Percentiles rank a stretch among this genome's conserved stretches.
Conservation (phyloP, 768 basidiomycete genomes). For the Asterophora lycoperdoides region DNA sequence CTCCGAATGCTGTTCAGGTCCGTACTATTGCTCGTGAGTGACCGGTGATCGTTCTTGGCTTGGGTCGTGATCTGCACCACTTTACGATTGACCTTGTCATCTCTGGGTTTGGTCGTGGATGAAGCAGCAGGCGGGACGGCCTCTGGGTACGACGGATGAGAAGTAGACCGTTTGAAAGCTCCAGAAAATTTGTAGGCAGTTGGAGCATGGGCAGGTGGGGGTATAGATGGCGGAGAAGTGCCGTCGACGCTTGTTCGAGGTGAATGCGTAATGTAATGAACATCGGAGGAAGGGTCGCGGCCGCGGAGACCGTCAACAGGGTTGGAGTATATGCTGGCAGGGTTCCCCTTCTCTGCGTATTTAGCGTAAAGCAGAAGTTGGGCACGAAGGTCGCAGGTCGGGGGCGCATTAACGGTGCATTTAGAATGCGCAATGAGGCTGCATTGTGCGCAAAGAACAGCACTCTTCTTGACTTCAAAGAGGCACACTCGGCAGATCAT, state of each 20-base stretch:
- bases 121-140: constrained; percentile 28
- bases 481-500: constrained; percentile 85
- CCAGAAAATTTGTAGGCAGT: constrained; percentile 62
- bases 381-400: constrained; percentile 77
- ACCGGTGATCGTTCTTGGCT: constrained; percentile 37
- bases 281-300: constrained; percentile 51
- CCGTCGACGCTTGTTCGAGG: constrained; percentile 48
- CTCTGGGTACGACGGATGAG: constrained; percentile 45
- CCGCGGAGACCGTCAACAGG: constrained; percentile 44
- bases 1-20: constrained; percentile 48
- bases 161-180: constrained; percentile 61
- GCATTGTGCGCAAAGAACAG: constrained; percentile 85
- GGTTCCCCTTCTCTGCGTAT: constrained; percentile 66
- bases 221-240: constrained; percentile 25
- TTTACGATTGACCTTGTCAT: constrained; percentile 10
- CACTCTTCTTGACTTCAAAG: constrained; percentile 75
- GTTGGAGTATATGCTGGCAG: constrained; percentile 48
- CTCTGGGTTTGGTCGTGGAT: constrained; percentile 2
- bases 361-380: constrained; percentile 77
- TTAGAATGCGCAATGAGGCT: constrained; percentile 84
- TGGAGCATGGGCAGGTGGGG: constrained; percentile 39
- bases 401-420: constrained; percentile 68
- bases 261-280: constrained; percentile 44
- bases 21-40: constrained; percentile 52
- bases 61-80: constrained; percentile 4